A percentile compares a stretch with the other conserved stretches of the same genome.
These are phyloP conservation scores for Cercophora scortea DNA, from an alignment of 495 filamentous ascomycete species.

Conservation along the genomic window DNA sequence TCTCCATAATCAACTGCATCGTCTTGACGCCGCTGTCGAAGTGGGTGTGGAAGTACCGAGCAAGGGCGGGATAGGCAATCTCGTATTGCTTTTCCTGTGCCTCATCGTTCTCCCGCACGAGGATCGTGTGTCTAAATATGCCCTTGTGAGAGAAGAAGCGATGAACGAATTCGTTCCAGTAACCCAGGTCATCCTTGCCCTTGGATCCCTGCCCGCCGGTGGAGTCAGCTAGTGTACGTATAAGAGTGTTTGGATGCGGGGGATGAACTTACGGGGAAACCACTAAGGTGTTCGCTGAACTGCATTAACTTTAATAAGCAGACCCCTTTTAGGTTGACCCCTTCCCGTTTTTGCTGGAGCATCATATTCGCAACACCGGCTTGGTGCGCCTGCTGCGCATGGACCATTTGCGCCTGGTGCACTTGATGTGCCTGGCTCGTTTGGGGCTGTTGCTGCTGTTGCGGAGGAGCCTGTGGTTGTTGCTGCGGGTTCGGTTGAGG, in stretches of 20 bases:
- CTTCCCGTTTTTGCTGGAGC: constrained; percentile 43
- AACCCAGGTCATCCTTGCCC: constrained; percentile 51
- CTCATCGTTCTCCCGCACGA: constrained; percentile 30
- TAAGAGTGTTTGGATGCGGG: background rate
- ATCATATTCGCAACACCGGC: constrained; percentile 16
- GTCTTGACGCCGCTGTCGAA: constrained; percentile 74
- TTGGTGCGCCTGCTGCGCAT: constrained; percentile 34
- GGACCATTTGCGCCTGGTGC: constrained; percentile 20
- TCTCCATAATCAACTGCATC: constrained; percentile 69
- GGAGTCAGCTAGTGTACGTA: constrained; percentile 8
- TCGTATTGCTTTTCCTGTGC: constrained; percentile 62
- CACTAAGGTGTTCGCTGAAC: constrained; percentile 65
- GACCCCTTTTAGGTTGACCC: constrained; percentile 47
- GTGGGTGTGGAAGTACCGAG: constrained; percentile 74
- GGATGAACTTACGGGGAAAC: constrained; percentile 44
- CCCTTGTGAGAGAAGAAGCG: constrained; percentile 67
- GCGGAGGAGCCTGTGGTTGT: constrained; percentile 31
- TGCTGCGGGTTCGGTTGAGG: constrained; percentile 34
- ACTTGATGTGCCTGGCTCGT: constrained; percentile 48
- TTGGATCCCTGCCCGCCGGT: constrained; percentile 38
- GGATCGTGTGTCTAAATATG: constrained; percentile 58
- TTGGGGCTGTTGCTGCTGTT: constrained; percentile 38
- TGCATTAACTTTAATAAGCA: constrained; percentile 56
- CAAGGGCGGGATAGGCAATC: constrained; percentile 63
- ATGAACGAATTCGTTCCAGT: constrained; percentile 71